Conservation (phyloP, 768 basidiomycete genomes). For the Infundibulicybe gibba region DNA sequence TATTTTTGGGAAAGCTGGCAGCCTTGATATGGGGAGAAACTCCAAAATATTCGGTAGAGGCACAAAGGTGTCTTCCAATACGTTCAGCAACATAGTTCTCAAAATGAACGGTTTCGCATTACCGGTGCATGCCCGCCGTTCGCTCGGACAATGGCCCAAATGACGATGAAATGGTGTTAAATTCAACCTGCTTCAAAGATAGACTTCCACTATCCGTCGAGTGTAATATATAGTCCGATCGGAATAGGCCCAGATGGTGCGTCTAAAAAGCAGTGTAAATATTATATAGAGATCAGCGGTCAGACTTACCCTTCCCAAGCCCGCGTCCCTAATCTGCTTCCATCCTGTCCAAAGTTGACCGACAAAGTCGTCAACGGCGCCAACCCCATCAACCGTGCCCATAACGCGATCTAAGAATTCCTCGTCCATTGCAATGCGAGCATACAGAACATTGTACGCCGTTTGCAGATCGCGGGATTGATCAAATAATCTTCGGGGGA, state of each 20-base stretch:
- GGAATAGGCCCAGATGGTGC: constrained; percentile 84
- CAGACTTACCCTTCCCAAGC: constrained; percentile 37
- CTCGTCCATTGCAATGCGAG: constrained; percentile 74
- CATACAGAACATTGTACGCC: constrained; percentile 82
- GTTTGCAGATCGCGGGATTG: constrained; percentile 66
- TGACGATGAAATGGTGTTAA: constrained; percentile 94
- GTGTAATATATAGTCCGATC: constrained; percentile 94
- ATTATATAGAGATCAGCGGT: neutral
- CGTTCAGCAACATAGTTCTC: constrained; percentile 1
- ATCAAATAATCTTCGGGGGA: constrained; percentile 71
- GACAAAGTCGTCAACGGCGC: constrained; percentile 83
- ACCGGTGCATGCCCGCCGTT: constrained; percentile 76
- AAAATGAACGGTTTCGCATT: constrained; percentile 5
- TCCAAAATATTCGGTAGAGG: constrained; percentile 65
- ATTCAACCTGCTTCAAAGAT: constrained; percentile 90
- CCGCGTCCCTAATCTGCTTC: constrained; percentile 69
- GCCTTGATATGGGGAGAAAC: constrained; percentile 47
- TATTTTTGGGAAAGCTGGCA: constrained; percentile 69
- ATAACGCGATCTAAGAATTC: constrained; percentile 81
- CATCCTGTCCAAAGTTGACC: constrained; percentile 84
- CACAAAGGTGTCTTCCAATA: constrained; percentile 55
- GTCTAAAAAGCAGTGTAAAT: constrained; percentile 40
- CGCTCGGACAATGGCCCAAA: constrained; percentile 79
- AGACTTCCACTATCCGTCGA: constrained; percentile 30
- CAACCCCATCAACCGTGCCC: constrained; percentile 75